Conservation (phyloP, 768 basidiomycete genomes). For the Chlorophyllum brunneum region DNA sequence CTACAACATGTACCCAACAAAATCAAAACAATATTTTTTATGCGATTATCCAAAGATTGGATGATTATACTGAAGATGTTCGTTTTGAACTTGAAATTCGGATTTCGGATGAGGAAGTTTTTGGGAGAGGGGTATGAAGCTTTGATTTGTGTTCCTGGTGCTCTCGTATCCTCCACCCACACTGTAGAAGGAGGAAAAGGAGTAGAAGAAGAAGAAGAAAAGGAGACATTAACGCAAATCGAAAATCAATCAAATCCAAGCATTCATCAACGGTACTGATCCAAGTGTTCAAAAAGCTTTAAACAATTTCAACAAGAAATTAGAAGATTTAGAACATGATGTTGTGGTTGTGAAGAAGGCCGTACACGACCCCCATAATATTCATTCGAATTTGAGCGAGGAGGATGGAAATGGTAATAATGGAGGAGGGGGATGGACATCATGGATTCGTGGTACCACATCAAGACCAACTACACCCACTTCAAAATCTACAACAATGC, state of each 20-base stretch:
- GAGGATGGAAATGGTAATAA: not conserved
- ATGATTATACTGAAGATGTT: slow-evolving; percentile 74
- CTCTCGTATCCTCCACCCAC: slow-evolving; percentile 20
- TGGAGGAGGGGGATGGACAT: too few relatives aligned
- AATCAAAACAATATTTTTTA: slow-evolving; percentile 41
- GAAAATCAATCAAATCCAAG: slow-evolving; percentile 48
- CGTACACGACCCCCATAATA: slow-evolving; percentile 38
- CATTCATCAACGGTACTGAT: slow-evolving; percentile 55
- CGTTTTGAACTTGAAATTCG: slow-evolving; percentile 83
- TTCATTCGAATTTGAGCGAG: not conserved
- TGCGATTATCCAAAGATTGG: slow-evolving; percentile 55
- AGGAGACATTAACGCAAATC: slow-evolving; percentile 30
- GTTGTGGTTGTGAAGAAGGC: slow-evolving; percentile 64
- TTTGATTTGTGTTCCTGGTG: slow-evolving; percentile 57
- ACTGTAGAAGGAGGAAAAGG: not conserved
- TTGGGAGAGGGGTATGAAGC: slow-evolving; percentile 65
- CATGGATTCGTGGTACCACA: too few relatives aligned
- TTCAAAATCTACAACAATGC: too few relatives aligned
- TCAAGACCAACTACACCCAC: too few relatives aligned
- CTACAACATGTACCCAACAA: slow-evolving; percentile 18
- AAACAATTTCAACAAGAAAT: slow-evolving; percentile 50
- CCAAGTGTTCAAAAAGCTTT: slow-evolving; percentile 40
- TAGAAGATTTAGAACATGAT: slow-evolving; percentile 75
- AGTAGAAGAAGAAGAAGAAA: slow-evolving; percentile 13
- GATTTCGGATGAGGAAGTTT: slow-evolving; percentile 65